These are phyloP conservation scores for Mycena venus DNA, from an alignment of 768 basidiomycete species.

Conservation along the genomic window DNA sequence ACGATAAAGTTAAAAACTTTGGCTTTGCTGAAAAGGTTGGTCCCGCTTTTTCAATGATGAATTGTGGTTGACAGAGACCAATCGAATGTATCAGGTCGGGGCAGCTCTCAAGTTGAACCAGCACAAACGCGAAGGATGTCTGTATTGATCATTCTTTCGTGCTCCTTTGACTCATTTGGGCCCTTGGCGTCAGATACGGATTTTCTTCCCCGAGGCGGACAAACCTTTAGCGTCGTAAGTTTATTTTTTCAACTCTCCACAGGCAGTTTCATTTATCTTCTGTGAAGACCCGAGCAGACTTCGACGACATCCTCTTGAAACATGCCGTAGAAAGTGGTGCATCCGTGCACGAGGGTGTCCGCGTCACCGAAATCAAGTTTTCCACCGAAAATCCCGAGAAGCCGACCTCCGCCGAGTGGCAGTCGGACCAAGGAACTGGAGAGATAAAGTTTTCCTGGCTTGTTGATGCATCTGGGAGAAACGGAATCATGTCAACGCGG, in stretches of 20 bases:
- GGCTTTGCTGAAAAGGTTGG: constrained; percentile 52
- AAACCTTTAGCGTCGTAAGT: constrained; percentile 53
- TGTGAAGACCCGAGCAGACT: too few species aligned
- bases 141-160: constrained; percentile 66
- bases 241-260: constrained; percentile 66
- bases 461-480: constrained; percentile 73
- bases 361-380: constrained; percentile 62
- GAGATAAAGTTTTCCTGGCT: constrained; percentile 69
- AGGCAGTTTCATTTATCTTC: too few species aligned
- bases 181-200: background rate
- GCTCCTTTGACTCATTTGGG: constrained; percentile 30
- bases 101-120: constrained; percentile 57
- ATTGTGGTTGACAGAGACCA: background rate
- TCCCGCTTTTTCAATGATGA: background rate
- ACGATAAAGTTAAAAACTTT: background rate
- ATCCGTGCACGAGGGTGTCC: constrained; percentile 61
- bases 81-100: constrained; percentile 55
- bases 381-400: constrained; percentile 38
- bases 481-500: constrained; percentile 69
- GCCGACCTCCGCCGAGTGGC: constrained; percentile 57
- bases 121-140: constrained; percentile 57
- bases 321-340: constrained; percentile 61
- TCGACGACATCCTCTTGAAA: too few species aligned
- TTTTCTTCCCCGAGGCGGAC: constrained; percentile 46
- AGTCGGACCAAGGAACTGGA: constrained; percentile 49